Conservation (phyloP, 495 filamentous ascomycete genomes). For the Clavariopsis aquatica region DNA sequence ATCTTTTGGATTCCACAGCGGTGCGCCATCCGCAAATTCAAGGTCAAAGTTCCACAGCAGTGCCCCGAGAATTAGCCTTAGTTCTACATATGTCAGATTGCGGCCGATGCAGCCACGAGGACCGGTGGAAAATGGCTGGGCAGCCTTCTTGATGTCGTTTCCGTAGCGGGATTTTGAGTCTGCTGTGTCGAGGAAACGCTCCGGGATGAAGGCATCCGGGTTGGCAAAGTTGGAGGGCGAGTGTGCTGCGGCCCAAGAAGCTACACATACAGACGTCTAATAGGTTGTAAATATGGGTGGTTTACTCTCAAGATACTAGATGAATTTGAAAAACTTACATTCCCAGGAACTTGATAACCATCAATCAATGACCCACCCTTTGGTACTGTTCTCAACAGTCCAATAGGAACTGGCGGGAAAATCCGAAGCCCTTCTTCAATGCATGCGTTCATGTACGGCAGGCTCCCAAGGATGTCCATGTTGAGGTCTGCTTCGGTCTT, state of each 20-base stretch:
- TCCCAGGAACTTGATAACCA: conserved; percentile 45
- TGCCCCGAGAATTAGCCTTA: conserved; percentile 39
- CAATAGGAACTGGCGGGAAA: conserved; percentile 54
- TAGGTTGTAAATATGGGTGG: too few species aligned
- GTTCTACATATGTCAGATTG: conserved; percentile 39
- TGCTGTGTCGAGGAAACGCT: conserved; percentile 36
- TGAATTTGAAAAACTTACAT: conserved; percentile 23
- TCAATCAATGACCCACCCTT: conserved; percentile 48
- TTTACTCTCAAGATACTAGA: too few species aligned
- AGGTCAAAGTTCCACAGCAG: conserved; percentile 44
- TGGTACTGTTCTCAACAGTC: conserved; percentile 52
- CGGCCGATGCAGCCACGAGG: conserved; percentile 42
- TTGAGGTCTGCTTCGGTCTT: conserved; percentile 34
- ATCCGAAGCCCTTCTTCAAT: conserved; percentile 57
- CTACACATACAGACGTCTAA: conserved; percentile 31
- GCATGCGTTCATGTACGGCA: conserved; percentile 50
- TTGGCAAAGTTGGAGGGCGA: conserved; percentile 38
- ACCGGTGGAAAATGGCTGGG: conserved; percentile 40
- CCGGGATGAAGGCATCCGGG: conserved; percentile 41
- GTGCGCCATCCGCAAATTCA: conserved; percentile 31
- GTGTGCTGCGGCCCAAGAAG: conserved; percentile 32
- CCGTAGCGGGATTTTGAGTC: conserved; percentile 11
- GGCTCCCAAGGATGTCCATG: conserved; percentile 43
- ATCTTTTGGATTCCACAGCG: conserved; percentile 28
- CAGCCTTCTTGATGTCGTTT: conserved; percentile 37